Conservation (phyloP, 192 early-diverging fungal genomes). For the Chytriomyces hyalinus region DNA sequence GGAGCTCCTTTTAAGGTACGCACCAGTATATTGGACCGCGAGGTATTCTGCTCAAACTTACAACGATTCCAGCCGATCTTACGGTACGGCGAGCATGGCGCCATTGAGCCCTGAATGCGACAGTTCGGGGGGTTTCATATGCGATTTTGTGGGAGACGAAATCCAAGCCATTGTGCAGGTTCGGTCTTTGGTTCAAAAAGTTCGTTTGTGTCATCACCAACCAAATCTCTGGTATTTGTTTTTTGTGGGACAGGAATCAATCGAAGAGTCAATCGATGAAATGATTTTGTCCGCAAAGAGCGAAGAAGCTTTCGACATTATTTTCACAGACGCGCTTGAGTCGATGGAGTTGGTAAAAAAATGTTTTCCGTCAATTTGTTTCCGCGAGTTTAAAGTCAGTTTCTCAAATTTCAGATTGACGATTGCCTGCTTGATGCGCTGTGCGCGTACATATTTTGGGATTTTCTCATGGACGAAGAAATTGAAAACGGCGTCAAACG, state of each 20-base stretch:
- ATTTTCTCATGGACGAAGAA: conserved; percentile 11
- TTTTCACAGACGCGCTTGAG: conserved; percentile 14
- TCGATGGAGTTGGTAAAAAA: conserved; percentile 10
- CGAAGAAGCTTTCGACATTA: conserved; percentile 9
- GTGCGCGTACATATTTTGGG: conserved; percentile 13
- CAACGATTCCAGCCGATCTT: neutral
- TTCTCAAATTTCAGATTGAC: neutral
- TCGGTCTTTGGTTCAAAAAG: too few relatives aligned
- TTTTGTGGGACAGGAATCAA: conserved; percentile 9
- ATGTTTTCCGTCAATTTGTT: neutral
- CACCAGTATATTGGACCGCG: neutral
- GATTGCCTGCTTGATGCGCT: conserved; percentile 13
- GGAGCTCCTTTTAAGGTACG: neutral
- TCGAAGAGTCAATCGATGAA: conserved; percentile 12
- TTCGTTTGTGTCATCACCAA: too few relatives aligned
- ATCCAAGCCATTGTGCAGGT: conserved; percentile 5
- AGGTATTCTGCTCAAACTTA: neutral
- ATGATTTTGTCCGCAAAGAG: neutral
- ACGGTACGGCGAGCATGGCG: neutral
- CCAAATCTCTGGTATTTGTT: neutral
- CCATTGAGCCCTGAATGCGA: conserved; percentile 5
- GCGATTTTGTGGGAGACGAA: conserved; percentile 5
- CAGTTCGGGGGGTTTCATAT: conserved; percentile 13
- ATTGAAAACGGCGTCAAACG: conserved; percentile 18
- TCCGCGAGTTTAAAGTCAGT: neutral